Evolutionary conservation across 371 early-diverging fungal species (phyloP).

Genomic region (Mortierella sp.): DNA sequence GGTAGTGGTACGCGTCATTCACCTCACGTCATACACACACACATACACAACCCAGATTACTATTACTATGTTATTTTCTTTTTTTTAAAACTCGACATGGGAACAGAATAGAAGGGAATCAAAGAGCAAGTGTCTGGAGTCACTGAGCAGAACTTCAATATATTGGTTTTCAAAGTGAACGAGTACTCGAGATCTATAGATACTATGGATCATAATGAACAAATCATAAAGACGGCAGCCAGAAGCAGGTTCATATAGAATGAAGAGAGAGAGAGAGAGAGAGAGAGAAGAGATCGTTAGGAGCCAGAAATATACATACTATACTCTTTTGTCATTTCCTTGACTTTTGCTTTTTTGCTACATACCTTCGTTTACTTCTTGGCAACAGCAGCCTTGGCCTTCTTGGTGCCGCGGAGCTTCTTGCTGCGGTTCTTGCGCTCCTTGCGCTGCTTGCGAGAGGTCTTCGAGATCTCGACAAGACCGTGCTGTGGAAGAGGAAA

Average conservation of each 20-base stretch:
- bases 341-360: too few relatives aligned
- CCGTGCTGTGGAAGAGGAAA: conserved; percentile 60
- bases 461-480: conserved; percentile 72
- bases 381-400: conserved; percentile 77
- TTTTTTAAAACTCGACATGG: too few relatives aligned
- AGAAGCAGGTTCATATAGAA: too few relatives aligned
- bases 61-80: too few relatives aligned
- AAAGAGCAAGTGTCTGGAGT: too few relatives aligned
- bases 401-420: conserved; percentile 96
- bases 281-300: neutral
- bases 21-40: too few relatives aligned
- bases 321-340: neutral
- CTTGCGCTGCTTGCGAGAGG: conserved; percentile 95
- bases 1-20: too few relatives aligned
- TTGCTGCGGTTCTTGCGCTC: conserved; percentile 98
- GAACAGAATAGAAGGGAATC: too few relatives aligned
- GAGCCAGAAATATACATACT: neutral
- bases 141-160: conserved; percentile 31
- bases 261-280: neutral
- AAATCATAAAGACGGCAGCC: too few relatives aligned
- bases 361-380: conserved; percentile 54
- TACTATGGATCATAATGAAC: neutral
- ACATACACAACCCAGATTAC: too few relatives aligned
- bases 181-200: conserved; percentile 31
- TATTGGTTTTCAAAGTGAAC: conserved; percentile 31